These are phyloP conservation scores for Talaromyces amestolkiae DNA, from an alignment of 2,329 filamentous ascomycete species.

Conservation along the genomic window DNA sequence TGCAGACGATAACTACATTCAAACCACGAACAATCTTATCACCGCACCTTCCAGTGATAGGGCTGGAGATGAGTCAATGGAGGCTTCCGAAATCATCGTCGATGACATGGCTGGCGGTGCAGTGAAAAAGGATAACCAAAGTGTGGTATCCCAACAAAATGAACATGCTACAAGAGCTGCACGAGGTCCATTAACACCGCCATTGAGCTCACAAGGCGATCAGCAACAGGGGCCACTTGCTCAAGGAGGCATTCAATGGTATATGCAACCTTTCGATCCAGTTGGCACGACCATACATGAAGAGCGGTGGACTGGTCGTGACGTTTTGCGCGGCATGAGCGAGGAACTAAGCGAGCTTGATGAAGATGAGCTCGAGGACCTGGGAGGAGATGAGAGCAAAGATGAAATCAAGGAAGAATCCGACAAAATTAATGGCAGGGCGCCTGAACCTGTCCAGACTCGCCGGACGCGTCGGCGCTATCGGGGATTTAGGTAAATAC, in stretches of 20 bases:
- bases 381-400: conserved; percentile 53
- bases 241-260: conserved; percentile 83
- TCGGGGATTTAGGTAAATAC: conserved; percentile 30
- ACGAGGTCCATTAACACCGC: conserved; percentile 38
- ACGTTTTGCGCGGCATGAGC: conserved; percentile 70
- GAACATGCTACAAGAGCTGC: conserved; percentile 39
- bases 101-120: conserved; percentile 28
- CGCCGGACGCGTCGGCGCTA: conserved; percentile 32
- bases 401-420: conserved; percentile 21
- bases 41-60: conserved; percentile 19
- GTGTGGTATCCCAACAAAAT: conserved; percentile 41
- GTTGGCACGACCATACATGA: conserved; percentile 75
- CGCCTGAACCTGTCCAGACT: conserved; percentile 26
- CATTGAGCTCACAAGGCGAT: conserved; percentile 42
- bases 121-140: conserved; percentile 28
- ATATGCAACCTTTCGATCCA: conserved; percentile 76
- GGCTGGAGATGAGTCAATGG: conserved; percentile 22
- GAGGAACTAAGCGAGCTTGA: conserved; percentile 90
- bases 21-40: conserved; percentile 13
- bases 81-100: conserved; percentile 35
- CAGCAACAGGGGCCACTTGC: conserved; percentile 53
- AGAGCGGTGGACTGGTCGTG: conserved; percentile 70
- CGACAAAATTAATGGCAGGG: conserved; percentile 22
- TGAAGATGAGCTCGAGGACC: conserved; percentile 78
- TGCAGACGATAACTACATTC: conserved; percentile 17